Percentiles rank a stretch among this genome's conserved stretches.
These are phyloP conservation scores for Barnettozyma siamensis DNA, from an alignment of 805 yeast genomes.

Conservation along the genomic window DNA sequence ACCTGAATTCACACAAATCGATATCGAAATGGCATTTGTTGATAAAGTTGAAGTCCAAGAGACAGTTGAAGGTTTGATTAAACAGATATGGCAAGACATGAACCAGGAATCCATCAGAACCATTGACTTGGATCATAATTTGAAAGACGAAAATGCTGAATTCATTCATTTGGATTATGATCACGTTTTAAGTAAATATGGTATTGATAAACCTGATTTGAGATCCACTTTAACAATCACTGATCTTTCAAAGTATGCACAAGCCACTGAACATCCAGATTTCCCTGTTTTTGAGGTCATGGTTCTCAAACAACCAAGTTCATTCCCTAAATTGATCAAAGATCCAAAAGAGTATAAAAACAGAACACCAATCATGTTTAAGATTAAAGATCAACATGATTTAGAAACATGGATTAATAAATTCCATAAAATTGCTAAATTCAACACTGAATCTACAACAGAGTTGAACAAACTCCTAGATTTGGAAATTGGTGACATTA, in stretches of 20 bases:
- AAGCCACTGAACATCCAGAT: constrained; percentile 30
- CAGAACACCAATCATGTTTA: constrained; percentile 53
- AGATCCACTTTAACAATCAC: constrained; percentile 45
- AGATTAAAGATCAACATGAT: constrained; percentile 40
- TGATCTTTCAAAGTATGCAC: constrained; percentile 20
- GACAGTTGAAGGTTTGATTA: constrained; percentile 55
- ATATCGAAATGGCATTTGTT: constrained; percentile 87
- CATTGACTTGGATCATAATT: constrained; percentile 14
- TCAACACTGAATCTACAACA: constrained; percentile 20
- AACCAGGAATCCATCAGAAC: constrained; percentile 28
- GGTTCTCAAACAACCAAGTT: constrained; percentile 35
- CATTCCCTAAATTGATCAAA: constrained; percentile 33
- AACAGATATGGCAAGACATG: constrained; percentile 48
- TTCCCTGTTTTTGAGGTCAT: constrained; percentile 76
- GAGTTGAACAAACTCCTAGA: constrained; percentile 25
- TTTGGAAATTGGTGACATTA: constrained; percentile 60
- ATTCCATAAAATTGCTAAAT: constrained; percentile 27
- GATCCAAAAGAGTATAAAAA: constrained; percentile 42
- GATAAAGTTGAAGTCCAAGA: constrained; percentile 58
- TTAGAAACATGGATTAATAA: constrained; percentile 38
- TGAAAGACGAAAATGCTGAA: constrained; percentile 10
- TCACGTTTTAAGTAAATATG: constrained; percentile 68
- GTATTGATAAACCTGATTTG: constrained; percentile 93
- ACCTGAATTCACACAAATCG: constrained; percentile 97
- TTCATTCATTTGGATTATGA: constrained; percentile 51